phyloP scores from a whole-genome alignment of 2,329 filamentous ascomycete species.

The Hypoxylon sp. region DNA sequence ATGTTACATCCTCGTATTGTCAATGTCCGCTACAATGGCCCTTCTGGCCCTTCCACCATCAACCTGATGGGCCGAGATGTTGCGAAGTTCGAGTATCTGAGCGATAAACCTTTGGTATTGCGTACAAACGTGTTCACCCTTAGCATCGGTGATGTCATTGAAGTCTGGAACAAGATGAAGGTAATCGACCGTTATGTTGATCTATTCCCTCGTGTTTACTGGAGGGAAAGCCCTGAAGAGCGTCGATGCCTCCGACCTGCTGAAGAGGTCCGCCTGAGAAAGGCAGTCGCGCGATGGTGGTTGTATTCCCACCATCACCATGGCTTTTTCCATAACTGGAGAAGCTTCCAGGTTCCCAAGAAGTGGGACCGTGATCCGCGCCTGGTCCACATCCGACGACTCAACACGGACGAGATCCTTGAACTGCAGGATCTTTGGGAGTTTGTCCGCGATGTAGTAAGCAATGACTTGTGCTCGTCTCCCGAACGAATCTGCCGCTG shows the following conservation, averaged over 20 bases:
- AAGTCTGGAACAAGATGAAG: slow-evolving; percentile 50
- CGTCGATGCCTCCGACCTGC: slow-evolving; percentile 57
- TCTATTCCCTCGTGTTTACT: slow-evolving; percentile 56
- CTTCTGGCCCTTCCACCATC: slow-evolving; percentile 4
- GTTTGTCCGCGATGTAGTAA: slow-evolving; percentile 42
- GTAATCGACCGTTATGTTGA: slow-evolving; percentile 56
- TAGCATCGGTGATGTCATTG: slow-evolving; percentile 44
- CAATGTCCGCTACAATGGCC: slow-evolving; percentile 23
- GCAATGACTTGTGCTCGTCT: slow-evolving; percentile 49
- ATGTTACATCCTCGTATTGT: slow-evolving; percentile 47
- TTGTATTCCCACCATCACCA: slow-evolving; percentile 66
- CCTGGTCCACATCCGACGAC: slow-evolving; percentile 46
- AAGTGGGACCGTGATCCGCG: slow-evolving; percentile 44
- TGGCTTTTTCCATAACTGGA: slow-evolving; percentile 53
- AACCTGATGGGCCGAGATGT: slow-evolving; percentile 37
- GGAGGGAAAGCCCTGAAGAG: slow-evolving; percentile 60
- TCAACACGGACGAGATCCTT: slow-evolving; percentile 47
- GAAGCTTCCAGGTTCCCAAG: slow-evolving; percentile 30
- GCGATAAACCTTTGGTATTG: slow-evolving; percentile 32
- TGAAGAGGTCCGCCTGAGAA: slow-evolving; percentile 62
- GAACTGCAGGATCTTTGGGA: slow-evolving; percentile 47
- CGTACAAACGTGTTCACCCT: slow-evolving; percentile 30
- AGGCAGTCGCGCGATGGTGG: slow-evolving; percentile 67
- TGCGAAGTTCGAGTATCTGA: slow-evolving; percentile 37
- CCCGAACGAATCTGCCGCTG: slow-evolving; percentile 39